Conservation (phyloP, 768 basidiomycete species). For the Mrakia frigida region DNA sequence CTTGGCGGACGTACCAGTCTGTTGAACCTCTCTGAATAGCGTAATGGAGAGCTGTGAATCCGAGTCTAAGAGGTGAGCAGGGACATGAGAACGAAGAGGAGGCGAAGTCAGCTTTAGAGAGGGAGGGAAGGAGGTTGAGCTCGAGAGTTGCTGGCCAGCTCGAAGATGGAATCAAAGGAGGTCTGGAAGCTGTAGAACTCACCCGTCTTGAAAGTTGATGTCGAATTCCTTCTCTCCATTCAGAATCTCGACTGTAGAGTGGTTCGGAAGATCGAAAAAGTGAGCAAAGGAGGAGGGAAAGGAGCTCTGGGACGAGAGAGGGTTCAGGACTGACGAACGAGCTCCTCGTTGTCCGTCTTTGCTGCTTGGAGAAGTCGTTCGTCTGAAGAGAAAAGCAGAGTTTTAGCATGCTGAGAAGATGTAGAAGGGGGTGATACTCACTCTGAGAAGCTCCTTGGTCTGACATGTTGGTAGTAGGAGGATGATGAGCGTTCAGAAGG, state of each 20-base stretch:
- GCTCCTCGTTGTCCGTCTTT: constrained; percentile 31
- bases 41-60: constrained; percentile 32
- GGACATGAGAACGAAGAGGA: neutral
- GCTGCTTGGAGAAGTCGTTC: constrained; percentile 31
- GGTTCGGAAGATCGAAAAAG: neutral
- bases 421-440: neutral
- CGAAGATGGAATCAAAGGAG: too few relatives aligned
- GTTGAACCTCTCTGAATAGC: constrained; percentile 32
- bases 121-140: neutral
- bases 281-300: neutral
- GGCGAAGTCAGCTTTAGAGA: neutral
- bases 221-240: constrained; percentile 20
- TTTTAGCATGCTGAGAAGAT: neutral
- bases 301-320: too few relatives aligned
- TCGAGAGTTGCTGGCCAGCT: neutral
- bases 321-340: constrained; percentile 28
- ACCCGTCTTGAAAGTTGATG: constrained; percentile 34
- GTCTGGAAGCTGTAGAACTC: neutral
- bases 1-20: constrained; percentile 13
- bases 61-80: constrained; percentile 13
- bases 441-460: constrained; percentile 27
- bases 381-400: neutral
- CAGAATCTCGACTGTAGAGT: constrained; percentile 17
- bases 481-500: neutral
- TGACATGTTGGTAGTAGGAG: neutral